Base-by-base conservation (phyloP, 139 green algal species). In the Pseudopediastrum boryanum region DNA sequence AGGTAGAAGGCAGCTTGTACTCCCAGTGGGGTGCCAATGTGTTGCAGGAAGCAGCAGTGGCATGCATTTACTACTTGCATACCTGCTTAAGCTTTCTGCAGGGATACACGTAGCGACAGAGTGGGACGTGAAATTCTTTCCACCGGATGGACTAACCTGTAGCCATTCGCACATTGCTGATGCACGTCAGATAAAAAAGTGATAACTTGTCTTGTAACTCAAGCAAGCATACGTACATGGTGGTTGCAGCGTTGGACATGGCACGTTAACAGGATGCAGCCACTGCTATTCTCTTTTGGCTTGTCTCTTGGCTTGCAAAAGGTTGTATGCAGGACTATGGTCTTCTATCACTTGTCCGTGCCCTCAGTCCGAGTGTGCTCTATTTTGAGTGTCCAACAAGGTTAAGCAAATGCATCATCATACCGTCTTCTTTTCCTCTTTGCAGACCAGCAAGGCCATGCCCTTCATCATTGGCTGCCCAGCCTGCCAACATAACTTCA, bases 401-500 rank as follows among this genome's bases (percentile, higher is more conserved):
- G n/a, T n/a, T n/a, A n/a, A n/a, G n/a, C n/a, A n/a, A n/a, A n/a
- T n/a, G n/a, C n/a, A n/a, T n/a, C n/a, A n/a, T n/a, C 46, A 56
- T 16, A 16, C 46, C 46, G 13, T 16, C 46, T 16, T n/a, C 46
- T 16, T 16, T 12, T 16, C 21, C 59, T 2, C 3, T n/a, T 27
- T 39, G 33, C 71, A 78, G 71, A 89, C 90, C 44, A 65, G 87
- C 29, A 86, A 85, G 38, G 90, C 91, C 19, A 83, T 83, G 1
- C 92, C 91, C 58, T 95, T 98, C 68, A 83, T 95, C 31, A 73
- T 93, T 1, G 94, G 94, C 80, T 98, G 94, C 85, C 94, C 94
- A 29, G 94, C 94, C 10, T 97, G 94, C 85, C 83, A 87, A 39
- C 90, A 94, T 82, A 98, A 98, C 85, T 98, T 98, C 85, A 83